Evolutionary conservation across 768 basidiomycete species (phyloP), one percentile per base, ranked within the genome.

Genomic region (Mycena maculata): DNA sequence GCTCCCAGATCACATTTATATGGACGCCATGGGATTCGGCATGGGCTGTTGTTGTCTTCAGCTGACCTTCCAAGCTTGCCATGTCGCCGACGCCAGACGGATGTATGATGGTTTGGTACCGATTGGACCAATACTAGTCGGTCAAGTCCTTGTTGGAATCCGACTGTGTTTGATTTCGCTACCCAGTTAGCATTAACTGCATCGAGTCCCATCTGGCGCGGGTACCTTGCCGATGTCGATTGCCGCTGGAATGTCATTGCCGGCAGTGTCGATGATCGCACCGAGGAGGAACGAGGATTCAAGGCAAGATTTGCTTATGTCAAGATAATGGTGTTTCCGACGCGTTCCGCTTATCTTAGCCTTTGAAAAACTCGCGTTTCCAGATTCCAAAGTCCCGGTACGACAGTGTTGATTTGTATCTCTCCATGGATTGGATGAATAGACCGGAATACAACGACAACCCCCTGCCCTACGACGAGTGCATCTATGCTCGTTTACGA

Each of bases 11-110:
- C 96, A 99, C 78, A 94, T 99, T 69, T 99, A 99, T 77, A 87
- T 99, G 84, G 98, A 99, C 77, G 96, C 98, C 11, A 99, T 99
- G 98, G 97, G 96, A 30, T 99, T 99, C 77, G 98, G 98, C 50
- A 99, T 99, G 98, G 98, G 98, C 8, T 99, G 97, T 72, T 97
- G 95, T 74, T 99, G 98, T 78, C 84, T 99, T 56, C 98, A 99
- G 74, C 85, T 99, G 67, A 99, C 98, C 16, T 98, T 99, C 82
- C 98, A 99, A 79, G 92, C 96, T 3, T 98, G 95, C 79, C 95
- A 95, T 80, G 90, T 99, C 28, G 85, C 87, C 33, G 96, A 99
- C 76, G 96, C 98, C 13, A 86, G 95, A 75, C 85, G 93, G 60
- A 89, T 98, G 80, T 99, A 99, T 76, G 98, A 99, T 76, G 94